Base-by-base conservation (phyloP, 129 eudicot species). In the Solidago caesia region DNA sequence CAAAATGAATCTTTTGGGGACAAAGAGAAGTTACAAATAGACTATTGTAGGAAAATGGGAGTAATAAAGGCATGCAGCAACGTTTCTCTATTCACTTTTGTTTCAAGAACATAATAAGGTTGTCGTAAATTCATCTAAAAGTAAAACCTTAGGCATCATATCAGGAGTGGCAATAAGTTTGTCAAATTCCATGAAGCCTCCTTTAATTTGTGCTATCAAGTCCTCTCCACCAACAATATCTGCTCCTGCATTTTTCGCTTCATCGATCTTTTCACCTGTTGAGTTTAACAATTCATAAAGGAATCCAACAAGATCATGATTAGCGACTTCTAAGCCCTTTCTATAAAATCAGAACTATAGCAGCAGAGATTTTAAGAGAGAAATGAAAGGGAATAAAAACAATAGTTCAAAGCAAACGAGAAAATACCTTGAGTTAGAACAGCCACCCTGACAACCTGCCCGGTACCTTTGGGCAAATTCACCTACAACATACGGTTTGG, bases 131-230 rank as follows among this genome's bases (percentile, higher is more conserved):
- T 52, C 44, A 33, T 12, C 44, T 26, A 49, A 46, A 4, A 66
- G 5, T n/a, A 53, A 76, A 68, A 93, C 98, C 96, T 90, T 93
- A 79, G 98, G 92, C 98, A 93, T 93, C 98, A 93, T 93, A 82
- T 93, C 98, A 48, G 98, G 95, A 46, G 96, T 88, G 47, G 98
- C 98, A 93, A 93, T 78, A 33, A 93, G 82, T 80, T 93, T 93
- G 80, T 93, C 98, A 53, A 93, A 93, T 46, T 90, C 92, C 98
- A 93, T 86, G 77, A 93, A 90, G 70, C 98, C 98, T 82, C 81
- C 92, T 80, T 93, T 90, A 56, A 93, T 93, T 79, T 85, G 90
- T 80, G 69, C 89, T 79, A 93, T 93, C 89, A 93, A 86, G 76
- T 93, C 96, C 55, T 93, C 98, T 70, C 96, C 98, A 77, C 98